Evolutionary conservation across 2,329 filamentous ascomycete genomes (phyloP), one percentile per base, ranked within the genome.

Genomic region (Trichocomaceae sp.): DNA sequence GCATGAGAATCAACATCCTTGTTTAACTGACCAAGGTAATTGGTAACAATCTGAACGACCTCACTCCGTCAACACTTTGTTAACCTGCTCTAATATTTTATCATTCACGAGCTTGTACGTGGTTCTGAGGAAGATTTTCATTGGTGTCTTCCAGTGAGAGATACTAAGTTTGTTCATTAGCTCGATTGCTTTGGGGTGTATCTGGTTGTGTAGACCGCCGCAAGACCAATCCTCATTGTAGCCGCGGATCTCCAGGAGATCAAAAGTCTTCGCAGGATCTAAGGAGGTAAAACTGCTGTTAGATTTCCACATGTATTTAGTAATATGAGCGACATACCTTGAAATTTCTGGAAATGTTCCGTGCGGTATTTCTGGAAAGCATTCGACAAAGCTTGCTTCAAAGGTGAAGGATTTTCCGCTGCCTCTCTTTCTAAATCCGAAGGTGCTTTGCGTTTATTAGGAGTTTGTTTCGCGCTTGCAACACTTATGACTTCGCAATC

Each of bases 111-210:
- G 59, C 3, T 53, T 50, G 49, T 70, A 64, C 0, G 68, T 67
- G 0, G 61, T 59, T 1, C 47, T 42, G 1, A 76, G 57, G 26
- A 77, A 75, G 0, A 57, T 72, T 0, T 75, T 64, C 47, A 84
- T 73, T 0, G 83, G 83, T 0, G 63, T 62, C 1, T 75, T 63
- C 86, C 86, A 88, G 1, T 81, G 78, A 7, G 67, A 64, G 1
- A 87, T 78, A 0, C 80, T 79, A n/a, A 79, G 70, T 15, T 76
- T 72, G 46, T 80, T 83, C 15, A 87, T 72, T 0, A 75, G 74
- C 26, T 83, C 78, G 20, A 84, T 82, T 0, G 86, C 83, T 37
- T 81, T 79, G 0, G 80, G 77, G 0, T 83, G 79, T 0, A 83
- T 79, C 0, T 83, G 75, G 6, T 79, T 78, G 0, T 82, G 83